phyloP scores from a whole-genome alignment of 179 eudicot species.

The Drosera spatulata region DNA sequence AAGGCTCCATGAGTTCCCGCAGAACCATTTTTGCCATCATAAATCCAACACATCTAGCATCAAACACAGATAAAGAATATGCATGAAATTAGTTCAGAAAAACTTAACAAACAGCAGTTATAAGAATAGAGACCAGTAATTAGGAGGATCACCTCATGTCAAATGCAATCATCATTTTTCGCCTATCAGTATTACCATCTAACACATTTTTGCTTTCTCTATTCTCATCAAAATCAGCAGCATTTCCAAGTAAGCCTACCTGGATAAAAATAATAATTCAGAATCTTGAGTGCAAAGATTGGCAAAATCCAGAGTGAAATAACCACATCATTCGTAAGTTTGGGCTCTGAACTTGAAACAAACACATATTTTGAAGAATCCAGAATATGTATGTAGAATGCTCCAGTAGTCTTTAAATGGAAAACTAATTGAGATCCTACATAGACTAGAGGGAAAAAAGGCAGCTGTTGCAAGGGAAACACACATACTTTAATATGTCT shows the following conservation, averaged over 20 bases:
- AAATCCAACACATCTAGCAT: constrained; percentile 83
- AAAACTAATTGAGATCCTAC: too few species aligned
- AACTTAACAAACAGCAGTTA: too few species aligned
- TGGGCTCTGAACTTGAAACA: too few species aligned
- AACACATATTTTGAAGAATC: too few species aligned
- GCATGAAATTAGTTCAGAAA: neutral
- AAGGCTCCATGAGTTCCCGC: constrained; percentile 92
- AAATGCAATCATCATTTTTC: constrained; percentile 99
- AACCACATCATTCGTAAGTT: too few species aligned
- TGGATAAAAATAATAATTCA: constrained; percentile 6
- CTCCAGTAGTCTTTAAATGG: too few species aligned
- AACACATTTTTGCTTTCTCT: constrained; percentile 24
- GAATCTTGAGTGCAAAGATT: too few species aligned
- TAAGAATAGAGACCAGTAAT: neutral
- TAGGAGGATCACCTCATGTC: constrained; percentile 66
- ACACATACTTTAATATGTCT: constrained; percentile 85
- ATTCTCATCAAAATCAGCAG: constrained; percentile 71
- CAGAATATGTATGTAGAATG: too few species aligned
- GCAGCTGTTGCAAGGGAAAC: too few species aligned
- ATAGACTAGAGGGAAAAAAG: too few species aligned
- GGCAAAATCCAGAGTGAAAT: too few species aligned
- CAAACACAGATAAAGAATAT: constrained; percentile 3
- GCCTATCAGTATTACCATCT: constrained; percentile 39
- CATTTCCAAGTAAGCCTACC: constrained; percentile 97
- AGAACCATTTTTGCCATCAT: constrained; percentile 97